Evolutionary conservation across 2,329 filamentous ascomycete species (phyloP), one percentile per base, ranked within the genome.

Genomic region (Claviceps sp.): DNA sequence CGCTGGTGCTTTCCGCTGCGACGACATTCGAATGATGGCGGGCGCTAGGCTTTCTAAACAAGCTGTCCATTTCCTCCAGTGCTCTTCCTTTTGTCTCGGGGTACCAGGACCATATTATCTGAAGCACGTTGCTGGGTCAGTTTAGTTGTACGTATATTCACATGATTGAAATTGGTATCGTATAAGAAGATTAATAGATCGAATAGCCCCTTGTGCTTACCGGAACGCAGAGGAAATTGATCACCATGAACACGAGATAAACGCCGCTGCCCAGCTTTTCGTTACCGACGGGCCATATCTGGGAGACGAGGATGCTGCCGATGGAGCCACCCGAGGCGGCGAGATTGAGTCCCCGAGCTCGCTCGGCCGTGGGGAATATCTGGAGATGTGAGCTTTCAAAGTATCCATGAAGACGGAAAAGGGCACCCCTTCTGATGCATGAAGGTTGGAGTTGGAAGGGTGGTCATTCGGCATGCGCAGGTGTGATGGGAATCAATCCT

Each of bases 351-450:
- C 77, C 77, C 0, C 74, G 70, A 3, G 77, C 76, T 11, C 77
- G 73, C n/a, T 78, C 68, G 5, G 75, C 66, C 0, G 77, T 80
- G 2, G 77, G 77, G 58, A 81, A 80, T 56, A 81, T 80, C 70
- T 58, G 17, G 6, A 34, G 11, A 34, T 34, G 10, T 34, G 30
- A 34, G 30, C 10, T 34, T 11, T 11, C 30, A 34, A 11, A 4
- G 1, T 10, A 11, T 34, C 30, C 30, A 34, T 34, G 8, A 8
- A 34, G 10, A 34, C 30, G 30, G 10, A 10, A 34, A 34, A 34
- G 11, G 30, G 10, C 10, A 34, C 30, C 30, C 10, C 30, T 11
- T 4, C 11, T 34, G 30, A 34, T 34, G 10, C 30, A 34, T 34
- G 10, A 34, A 34, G 30, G 30, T 11, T 11, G 8, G 30, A 34